A percentile compares a stretch with the other conserved stretches of the same genome.
phyloP scores from a whole-genome alignment of 305 asterid species.

The Solanum hybrid region DNA sequence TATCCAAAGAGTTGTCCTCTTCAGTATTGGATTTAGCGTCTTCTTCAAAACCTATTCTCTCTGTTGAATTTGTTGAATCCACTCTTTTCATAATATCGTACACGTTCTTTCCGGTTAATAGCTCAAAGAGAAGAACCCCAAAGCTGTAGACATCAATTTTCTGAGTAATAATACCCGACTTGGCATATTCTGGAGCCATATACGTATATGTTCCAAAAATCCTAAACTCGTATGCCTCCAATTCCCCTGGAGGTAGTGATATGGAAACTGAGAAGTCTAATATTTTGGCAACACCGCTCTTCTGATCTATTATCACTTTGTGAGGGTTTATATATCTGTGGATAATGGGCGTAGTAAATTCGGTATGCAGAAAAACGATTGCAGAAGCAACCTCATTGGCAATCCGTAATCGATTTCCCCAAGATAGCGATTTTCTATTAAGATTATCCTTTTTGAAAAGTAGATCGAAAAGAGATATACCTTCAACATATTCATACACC shows the following conservation, averaged over 20 bases:
- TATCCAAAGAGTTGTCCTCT: too few relatives aligned
- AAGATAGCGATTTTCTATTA: neutral
- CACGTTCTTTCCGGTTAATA: neutral
- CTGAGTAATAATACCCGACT: neutral
- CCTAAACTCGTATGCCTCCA: neutral
- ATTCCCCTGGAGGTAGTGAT: neutral
- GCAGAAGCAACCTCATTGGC: neutral
- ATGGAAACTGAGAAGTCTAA: neutral
- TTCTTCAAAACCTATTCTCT: too few relatives aligned
- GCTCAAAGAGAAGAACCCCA: neutral
- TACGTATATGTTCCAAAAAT: neutral
- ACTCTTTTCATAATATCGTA: too few relatives aligned
- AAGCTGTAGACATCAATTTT: neutral
- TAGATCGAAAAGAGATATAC: neutral
- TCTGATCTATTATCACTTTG: neutral
- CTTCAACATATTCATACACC: neutral
- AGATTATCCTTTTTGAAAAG: neutral
- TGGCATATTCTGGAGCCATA: neutral
- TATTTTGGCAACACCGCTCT: neutral
- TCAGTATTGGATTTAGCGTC: too few relatives aligned
- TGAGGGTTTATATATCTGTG: neutral
- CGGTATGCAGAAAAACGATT: neutral
- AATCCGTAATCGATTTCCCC: neutral
- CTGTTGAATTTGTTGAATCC: too few relatives aligned
- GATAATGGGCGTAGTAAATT: slow-evolving; percentile 7